phyloP scores from a whole-genome alignment of 1,139 yeast species.

The Pichia sp. region DNA sequence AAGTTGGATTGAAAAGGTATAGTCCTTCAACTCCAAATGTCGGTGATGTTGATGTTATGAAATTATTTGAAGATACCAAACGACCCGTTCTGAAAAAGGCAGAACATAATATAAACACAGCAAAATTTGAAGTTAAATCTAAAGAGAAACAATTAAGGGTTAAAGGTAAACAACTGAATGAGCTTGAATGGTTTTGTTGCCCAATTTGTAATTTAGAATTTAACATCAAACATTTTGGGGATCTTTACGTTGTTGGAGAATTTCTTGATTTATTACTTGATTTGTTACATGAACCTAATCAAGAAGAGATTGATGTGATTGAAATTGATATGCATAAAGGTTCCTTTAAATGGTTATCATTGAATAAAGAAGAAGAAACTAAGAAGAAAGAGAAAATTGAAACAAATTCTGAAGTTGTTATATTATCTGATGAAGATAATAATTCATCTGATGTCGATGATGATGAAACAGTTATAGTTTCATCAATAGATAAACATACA shows the following conservation, averaged over 20 bases:
- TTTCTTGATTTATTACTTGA: slow-evolving; percentile 21
- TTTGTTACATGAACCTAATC: slow-evolving; percentile 12
- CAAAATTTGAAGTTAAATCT: slow-evolving; percentile 19
- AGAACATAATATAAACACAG: slow-evolving; percentile 18
- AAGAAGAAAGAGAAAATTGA: background rate
- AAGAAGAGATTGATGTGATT: slow-evolving; percentile 13
- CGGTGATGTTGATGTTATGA: slow-evolving; percentile 18
- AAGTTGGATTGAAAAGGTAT: slow-evolving; percentile 18
- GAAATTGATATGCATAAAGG: slow-evolving; percentile 24
- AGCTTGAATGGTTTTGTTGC: slow-evolving; percentile 25
- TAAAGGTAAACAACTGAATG: slow-evolving; percentile 18
- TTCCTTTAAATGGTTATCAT: slow-evolving; percentile 22
- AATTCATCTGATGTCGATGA: background rate
- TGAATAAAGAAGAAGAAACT: slow-evolving; percentile 13
- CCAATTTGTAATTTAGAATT: slow-evolving; percentile 29
- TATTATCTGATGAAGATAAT: slow-evolving; percentile 15
- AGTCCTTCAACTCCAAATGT: slow-evolving; percentile 8
- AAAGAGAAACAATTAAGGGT: slow-evolving; percentile 15
- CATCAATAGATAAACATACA: background rate
- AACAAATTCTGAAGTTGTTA: slow-evolving; percentile 11
- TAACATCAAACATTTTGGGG: slow-evolving; percentile 25
- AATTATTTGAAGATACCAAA: slow-evolving; percentile 24
- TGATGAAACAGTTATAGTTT: background rate
- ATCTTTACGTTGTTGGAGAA: slow-evolving; percentile 26
- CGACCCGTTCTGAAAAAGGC: slow-evolving; percentile 17